Evolutionary conservation across 2,329 filamentous ascomycete genomes (phyloP), one percentile per base, ranked within the genome.

Genomic region (Ustilaginoidea virens): DNA sequence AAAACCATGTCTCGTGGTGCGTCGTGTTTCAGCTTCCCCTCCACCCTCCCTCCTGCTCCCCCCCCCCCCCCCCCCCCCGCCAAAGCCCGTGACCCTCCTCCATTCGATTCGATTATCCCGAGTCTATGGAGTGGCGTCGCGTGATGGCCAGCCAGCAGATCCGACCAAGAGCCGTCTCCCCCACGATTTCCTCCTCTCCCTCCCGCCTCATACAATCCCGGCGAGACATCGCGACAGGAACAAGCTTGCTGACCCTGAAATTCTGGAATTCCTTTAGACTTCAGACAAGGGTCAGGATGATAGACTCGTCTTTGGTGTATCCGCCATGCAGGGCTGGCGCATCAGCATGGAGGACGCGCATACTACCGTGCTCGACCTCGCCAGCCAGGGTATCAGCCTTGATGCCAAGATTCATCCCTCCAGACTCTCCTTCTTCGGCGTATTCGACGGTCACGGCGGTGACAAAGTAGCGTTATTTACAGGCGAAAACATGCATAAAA

Each of bases 271-370:
- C n/a, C n/a, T n/a, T 15, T 51, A 96, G 90, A 67, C 75, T 60
- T 98, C 90, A 48, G 76, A 79, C 53, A 75, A 75, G 52, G 86
- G 86, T 58, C 76, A 83, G 61, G 86, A 96, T 80, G 85, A 92
- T 41, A 77, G 82, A 52, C 74, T 93, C 52, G 60, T 90, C 52
- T 98, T 81, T 57, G 90, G 90, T 51, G 75, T 96, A 41, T 98
- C 90, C 41, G 85, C 85, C 58, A 98, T 98, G 90, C 90, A 98
- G 61, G 90, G 90, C 65, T 98, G 90, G 90, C 80, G 90, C 62
- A 96, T 98, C 61, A 93, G 82, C 65, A 98, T 98, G 90, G 90
- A 98, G 57, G 90, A 98, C 54, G 76, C 90, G 39, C 90, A 98
- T 61, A 82, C 81, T 36, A 71, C 80, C 32, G 63, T 96, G 29